Base-by-base conservation (phyloP, 768 basidiomycete species). In the Jaapia argillacea region DNA sequence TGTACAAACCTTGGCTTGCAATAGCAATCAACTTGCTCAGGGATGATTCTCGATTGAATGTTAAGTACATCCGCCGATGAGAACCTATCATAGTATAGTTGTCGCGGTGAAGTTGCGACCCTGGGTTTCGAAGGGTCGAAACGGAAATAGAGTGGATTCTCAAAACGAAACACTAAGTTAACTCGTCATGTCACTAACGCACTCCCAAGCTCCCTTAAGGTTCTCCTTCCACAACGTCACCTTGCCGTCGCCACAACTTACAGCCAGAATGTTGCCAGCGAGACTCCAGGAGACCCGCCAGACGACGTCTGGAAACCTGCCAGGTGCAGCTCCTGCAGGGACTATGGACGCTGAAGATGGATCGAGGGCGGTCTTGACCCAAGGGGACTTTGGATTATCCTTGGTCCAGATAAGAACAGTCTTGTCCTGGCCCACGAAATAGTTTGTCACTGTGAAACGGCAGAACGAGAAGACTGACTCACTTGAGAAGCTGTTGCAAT, bases 271-370 rank as follows among this genome's bases (percentile, higher is more conserved):
- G 57, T 97, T 98, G 14, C 94, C 94, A 1, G 93, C 89, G 21
- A 97, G 74, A 51, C 89, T 93, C 96, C 96, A 99, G 36, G 87
- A 90, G 25, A 97, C 91, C n/a, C 93, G 77, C 96, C 94, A 99
- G 21, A 97, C 92, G 4, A 92, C 90, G 58, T 98, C 94, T 2
- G 90, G 88, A 68, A 98, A 98, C 59, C 85, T 91, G 20, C 86
- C 86, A 5, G 64, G 51, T 2, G 64, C 58, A 6, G 68, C 62
- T 37, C 71, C 65, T 3, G 70, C 65, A 1, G 70, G 63, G 31
- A 71, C 62, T n/a, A 57, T 56, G 12, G 62, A 56, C 4, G 72
- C 63, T 6, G 71, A 66, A 2, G 77, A 75, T 1, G 86, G 85
- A 54, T 92, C 86, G 26, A 94, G 75, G 6, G 78, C 69, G 1